Conservation (phyloP, 331 rosid species). For the Cydonia oblonga region DNA sequence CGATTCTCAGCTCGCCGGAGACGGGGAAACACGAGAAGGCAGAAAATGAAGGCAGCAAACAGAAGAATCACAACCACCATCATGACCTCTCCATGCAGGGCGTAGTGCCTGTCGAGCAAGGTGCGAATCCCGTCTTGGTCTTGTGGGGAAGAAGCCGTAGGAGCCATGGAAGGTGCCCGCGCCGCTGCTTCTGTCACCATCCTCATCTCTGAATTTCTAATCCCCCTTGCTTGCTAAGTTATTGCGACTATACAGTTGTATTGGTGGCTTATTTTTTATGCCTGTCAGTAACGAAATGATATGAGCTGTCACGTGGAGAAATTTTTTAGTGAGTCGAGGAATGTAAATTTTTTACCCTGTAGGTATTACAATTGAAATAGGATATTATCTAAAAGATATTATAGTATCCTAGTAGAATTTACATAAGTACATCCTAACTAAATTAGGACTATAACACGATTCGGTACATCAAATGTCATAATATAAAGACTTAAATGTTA, state of each 20-base stretch:
- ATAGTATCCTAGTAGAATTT: too few species aligned
- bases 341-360: too few species aligned
- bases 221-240: constrained; percentile 4
- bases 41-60: constrained; percentile 29
- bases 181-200: not conserved
- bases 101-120: constrained; percentile 31
- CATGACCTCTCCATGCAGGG: constrained; percentile 39
- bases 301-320: too few species aligned
- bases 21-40: constrained; percentile 17
- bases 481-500: too few species aligned
- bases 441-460: too few species aligned
- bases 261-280: too few species aligned
- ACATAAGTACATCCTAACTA: too few species aligned
- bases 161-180: constrained; percentile 19
- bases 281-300: too few species aligned
- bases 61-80: constrained; percentile 21
- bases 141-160: constrained; percentile 12
- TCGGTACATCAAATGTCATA: too few species aligned
- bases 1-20: constrained; percentile 1
- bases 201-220: not conserved
- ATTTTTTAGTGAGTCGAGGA: too few species aligned
- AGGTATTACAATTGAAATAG: too few species aligned
- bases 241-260: not conserved
- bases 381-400: too few species aligned
- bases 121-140: constrained; percentile 24